A percentile compares a stretch with the other conserved stretches of the same genome.
Evolutionary conservation across 2,329 filamentous ascomycete species (phyloP).

Genomic region (Botrytis byssoidea): DNA sequence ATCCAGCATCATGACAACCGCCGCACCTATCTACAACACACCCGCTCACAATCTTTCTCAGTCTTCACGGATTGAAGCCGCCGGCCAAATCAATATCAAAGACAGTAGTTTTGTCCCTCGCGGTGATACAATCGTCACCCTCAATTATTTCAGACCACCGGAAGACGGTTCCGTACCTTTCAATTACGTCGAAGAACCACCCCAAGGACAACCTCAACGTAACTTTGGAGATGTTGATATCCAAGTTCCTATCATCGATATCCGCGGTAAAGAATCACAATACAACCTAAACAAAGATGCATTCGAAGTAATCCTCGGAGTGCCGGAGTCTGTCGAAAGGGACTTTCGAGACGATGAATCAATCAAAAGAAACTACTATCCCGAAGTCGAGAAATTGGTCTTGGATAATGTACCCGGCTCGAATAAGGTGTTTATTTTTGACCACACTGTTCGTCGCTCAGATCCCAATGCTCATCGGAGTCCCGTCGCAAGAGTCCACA

Average conservation of each 20-base stretch:
- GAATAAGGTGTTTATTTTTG: constrained; percentile 71
- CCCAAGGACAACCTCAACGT: constrained; percentile 33
- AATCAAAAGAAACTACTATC: constrained; percentile 75
- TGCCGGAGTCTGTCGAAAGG: constrained; percentile 55
- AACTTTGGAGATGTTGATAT: constrained; percentile 37
- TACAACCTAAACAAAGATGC: constrained; percentile 72
- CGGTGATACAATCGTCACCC: constrained; percentile 49
- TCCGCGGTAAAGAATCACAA: constrained; percentile 65
- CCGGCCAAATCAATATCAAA: constrained; percentile 20
- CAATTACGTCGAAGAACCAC: constrained; percentile 51
- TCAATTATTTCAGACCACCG: constrained; percentile 57
- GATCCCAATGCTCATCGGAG: constrained; percentile 56
- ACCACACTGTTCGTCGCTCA: constrained; percentile 80
- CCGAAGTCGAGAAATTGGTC: constrained; percentile 74
- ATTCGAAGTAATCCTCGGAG: constrained; percentile 62
- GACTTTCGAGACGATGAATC: constrained; percentile 67
- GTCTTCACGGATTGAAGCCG: constrained; percentile 33
- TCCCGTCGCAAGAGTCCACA: constrained; percentile 73
- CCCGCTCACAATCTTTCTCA: constrained; percentile 44
- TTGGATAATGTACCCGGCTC: constrained; percentile 65
- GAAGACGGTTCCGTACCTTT: constrained; percentile 53
- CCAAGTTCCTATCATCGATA: constrained; percentile 58
- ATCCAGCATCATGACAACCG: constrained; percentile 43
- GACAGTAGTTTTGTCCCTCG: constrained; percentile 43
- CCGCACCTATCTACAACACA: constrained; percentile 40